Conservation (phyloP, 106 monocot species). For the Posidonia australis region DNA sequence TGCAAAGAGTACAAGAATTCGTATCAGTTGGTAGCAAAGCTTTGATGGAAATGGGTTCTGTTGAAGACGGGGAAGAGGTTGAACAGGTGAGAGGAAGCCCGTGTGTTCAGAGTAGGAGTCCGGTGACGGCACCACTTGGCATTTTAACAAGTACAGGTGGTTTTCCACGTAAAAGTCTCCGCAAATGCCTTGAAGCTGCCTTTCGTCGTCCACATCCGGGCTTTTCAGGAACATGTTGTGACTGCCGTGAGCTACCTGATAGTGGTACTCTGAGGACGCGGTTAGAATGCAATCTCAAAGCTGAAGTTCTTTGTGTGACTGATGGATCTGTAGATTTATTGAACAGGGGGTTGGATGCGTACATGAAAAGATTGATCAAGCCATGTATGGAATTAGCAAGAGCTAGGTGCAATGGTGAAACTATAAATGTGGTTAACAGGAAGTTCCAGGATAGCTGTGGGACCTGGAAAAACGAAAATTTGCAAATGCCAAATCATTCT, state of each 20-base stretch:
- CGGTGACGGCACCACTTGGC: conserved; percentile 66
- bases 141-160: conserved; percentile 26
- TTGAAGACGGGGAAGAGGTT: conserved; percentile 95
- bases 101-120: conserved; percentile 83
- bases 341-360: conserved; percentile 50
- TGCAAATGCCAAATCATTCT: conserved; percentile 18
- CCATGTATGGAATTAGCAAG: conserved; percentile 64
- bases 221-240: not conserved
- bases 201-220: not conserved
- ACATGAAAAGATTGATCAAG: conserved; percentile 51
- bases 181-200: not conserved
- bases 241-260: conserved; percentile 20
- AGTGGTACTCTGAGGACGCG: conserved; percentile 24
- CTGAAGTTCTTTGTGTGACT: conserved; percentile 36
- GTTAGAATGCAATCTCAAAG: conserved; percentile 37
- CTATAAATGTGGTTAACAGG: conserved; percentile 7
- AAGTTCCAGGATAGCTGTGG: conserved; percentile 21
- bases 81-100: conserved; percentile 73
- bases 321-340: conserved; percentile 45
- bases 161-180: conserved; percentile 8
- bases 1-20: conserved; percentile 24
- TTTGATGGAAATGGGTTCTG: conserved; percentile 46
- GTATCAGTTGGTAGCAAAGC: conserved; percentile 77
- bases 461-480: conserved; percentile 29
- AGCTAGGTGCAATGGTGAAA: conserved; percentile 25